These are phyloP conservation scores for Domatiomyces catenatus DNA, from an alignment of 2,329 filamentous ascomycete species.

Conservation along the genomic window DNA sequence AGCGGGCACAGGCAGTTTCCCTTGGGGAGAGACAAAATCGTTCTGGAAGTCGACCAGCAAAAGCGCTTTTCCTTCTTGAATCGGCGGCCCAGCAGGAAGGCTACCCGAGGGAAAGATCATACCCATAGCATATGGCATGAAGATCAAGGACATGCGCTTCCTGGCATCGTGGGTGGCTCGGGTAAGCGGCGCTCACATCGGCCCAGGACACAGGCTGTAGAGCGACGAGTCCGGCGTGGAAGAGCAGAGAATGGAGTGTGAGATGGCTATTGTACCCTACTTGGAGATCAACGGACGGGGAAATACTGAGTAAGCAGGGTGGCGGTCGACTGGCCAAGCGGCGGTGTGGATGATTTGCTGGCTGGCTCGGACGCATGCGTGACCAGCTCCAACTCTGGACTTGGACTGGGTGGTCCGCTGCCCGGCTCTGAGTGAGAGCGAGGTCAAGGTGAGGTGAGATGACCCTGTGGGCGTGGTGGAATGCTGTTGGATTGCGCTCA, in stretches of 20 bases:
- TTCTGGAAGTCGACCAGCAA: conserved; percentile 79
- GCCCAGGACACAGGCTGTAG: neutral
- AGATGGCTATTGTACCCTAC: neutral
- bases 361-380: neutral
- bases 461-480: neutral
- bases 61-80: conserved; percentile 52
- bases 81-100: conserved; percentile 26
- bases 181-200: neutral
- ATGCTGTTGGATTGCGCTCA: neutral
- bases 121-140: neutral
- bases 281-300: neutral
- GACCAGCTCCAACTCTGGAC: neutral
- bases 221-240: neutral
- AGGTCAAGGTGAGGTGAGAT: neutral
- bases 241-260: neutral
- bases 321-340: neutral
- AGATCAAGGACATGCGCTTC: conserved; percentile 2
- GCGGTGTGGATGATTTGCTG: neutral
- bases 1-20: conserved; percentile 50
- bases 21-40: conserved; percentile 60
- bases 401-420: neutral
- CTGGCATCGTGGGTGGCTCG: conserved; percentile 1
- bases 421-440: neutral
- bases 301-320: neutral
- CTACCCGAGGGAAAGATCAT: conserved; percentile 15